These are phyloP conservation scores for Paracoccidioides brasiliensis DNA, from an alignment of 2,329 filamentous ascomycete species.

Conservation along the genomic window DNA sequence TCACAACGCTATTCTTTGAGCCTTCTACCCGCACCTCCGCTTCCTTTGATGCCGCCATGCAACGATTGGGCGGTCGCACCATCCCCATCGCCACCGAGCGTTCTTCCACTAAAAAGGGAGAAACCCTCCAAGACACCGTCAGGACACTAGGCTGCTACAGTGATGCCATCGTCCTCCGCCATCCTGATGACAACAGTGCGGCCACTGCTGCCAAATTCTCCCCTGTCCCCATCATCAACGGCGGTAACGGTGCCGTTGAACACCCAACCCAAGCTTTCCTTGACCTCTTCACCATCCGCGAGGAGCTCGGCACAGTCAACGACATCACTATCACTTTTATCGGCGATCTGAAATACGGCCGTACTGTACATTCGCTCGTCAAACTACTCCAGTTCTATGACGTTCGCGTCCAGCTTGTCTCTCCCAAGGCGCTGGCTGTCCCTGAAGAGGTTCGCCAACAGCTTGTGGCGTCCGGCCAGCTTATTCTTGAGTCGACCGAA, in stretches of 20 bases:
- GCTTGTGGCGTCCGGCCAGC: constrained; percentile 60
- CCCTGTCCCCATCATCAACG: constrained; percentile 88
- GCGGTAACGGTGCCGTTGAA: constrained; percentile 88
- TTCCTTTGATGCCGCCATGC: constrained; percentile 97
- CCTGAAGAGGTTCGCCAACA: constrained; percentile 61
- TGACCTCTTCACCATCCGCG: constrained; percentile 95
- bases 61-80: constrained; percentile 81
- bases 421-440: constrained; percentile 64
- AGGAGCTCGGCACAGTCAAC: constrained; percentile 90
- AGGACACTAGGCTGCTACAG: constrained; percentile 88
- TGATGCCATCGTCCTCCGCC: constrained; percentile 90
- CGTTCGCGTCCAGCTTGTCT: constrained; percentile 82
- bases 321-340: constrained; percentile 92
- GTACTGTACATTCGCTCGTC: constrained; percentile 87
- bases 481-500: constrained; percentile 60
- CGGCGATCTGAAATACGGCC: constrained; percentile 83
- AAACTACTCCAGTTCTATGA: constrained; percentile 94
- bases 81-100: constrained; percentile 68
- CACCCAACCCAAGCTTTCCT: constrained; percentile 97
- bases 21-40: constrained; percentile 89
- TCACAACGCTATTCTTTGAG: constrained; percentile 94
- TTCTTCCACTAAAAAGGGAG: constrained; percentile 88
- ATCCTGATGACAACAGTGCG: constrained; percentile 70
- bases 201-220: constrained; percentile 76
- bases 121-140: constrained; percentile 84